These are phyloP conservation scores for Leishmania tropica DNA, from an alignment of 208 protist species.

Conservation along the genomic window DNA sequence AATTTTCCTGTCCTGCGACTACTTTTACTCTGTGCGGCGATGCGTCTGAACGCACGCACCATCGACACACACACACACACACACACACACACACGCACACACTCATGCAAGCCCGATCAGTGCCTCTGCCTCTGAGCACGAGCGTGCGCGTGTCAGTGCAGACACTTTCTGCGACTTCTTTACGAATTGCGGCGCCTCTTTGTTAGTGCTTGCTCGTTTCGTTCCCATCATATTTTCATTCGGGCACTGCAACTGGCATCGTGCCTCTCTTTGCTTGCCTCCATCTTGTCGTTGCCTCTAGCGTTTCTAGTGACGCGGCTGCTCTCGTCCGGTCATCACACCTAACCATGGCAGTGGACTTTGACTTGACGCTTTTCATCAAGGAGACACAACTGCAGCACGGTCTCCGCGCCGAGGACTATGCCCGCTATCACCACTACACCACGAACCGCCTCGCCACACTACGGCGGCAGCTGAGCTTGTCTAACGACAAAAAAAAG, in stretches of 20 bases:
- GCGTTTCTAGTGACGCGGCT: not conserved
- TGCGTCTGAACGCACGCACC: too few species aligned
- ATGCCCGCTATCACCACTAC: constrained; percentile 83
- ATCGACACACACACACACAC: not conserved
- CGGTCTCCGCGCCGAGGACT: constrained; percentile 83
- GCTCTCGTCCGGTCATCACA: not conserved
- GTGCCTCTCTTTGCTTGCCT: not conserved
- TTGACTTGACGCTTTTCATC: constrained; percentile 74
- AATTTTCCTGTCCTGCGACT: not conserved
- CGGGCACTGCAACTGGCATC: not conserved
- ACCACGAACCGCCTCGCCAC: constrained; percentile 77
- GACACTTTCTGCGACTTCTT: not conserved
- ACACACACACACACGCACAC: not conserved
- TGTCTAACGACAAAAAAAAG: constrained; percentile 79
- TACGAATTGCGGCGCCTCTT: not conserved
- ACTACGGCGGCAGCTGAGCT: constrained; percentile 70
- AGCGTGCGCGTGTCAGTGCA: not conserved
- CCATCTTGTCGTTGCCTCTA: not conserved
- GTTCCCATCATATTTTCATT: not conserved
- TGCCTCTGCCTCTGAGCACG: not conserved
- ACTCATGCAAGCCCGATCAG: not conserved
- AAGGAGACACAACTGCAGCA: constrained; percentile 91
- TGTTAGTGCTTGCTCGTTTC: not conserved
- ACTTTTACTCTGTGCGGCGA: too few species aligned
- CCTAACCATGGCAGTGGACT: constrained; percentile 45